Evolutionary conservation across 140 eudicot species (phyloP).

Genomic region (Senecio squalidus): DNA sequence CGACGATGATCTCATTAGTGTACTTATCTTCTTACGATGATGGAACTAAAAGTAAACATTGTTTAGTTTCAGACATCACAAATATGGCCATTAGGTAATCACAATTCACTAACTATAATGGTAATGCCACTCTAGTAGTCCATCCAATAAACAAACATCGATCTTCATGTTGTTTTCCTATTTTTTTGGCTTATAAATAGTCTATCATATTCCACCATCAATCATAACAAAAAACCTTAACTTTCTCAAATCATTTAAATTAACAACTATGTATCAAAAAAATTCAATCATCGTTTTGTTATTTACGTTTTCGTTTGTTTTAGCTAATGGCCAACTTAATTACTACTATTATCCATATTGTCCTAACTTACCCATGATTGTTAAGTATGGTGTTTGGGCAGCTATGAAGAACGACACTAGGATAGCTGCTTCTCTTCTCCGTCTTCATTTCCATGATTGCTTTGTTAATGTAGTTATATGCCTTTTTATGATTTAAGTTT

Average conservation of each 20-base stretch:
- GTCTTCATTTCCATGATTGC: slow-evolving; percentile 84
- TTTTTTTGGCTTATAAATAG: slow-evolving; percentile 36
- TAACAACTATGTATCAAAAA: slow-evolving; percentile 36
- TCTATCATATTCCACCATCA: slow-evolving; percentile 7
- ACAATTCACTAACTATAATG: slow-evolving; percentile 47
- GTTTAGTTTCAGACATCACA: slow-evolving; percentile 23
- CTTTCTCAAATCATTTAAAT: neutral
- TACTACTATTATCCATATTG: slow-evolving; percentile 54
- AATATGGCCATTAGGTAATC: slow-evolving; percentile 47
- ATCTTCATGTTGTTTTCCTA: neutral
- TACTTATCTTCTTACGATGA: slow-evolving; percentile 23
- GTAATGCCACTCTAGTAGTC: slow-evolving; percentile 39
- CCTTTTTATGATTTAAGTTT: neutral
- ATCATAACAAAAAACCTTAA: slow-evolving; percentile 18
- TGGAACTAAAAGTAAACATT: slow-evolving; percentile 26
- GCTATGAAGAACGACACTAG: slow-evolving; percentile 61
- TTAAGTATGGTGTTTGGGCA: slow-evolving; percentile 61
- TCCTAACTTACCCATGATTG: slow-evolving; percentile 52
- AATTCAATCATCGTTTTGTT: slow-evolving; percentile 17
- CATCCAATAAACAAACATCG: slow-evolving; percentile 29
- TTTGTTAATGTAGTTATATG: slow-evolving; percentile 51
- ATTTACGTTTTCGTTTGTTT: slow-evolving; percentile 15
- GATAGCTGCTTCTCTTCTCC: slow-evolving; percentile 83
- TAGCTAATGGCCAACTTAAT: slow-evolving; percentile 39
- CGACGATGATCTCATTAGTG: slow-evolving; percentile 23